These are phyloP conservation scores for Naematelia encephala DNA, from an alignment of 768 basidiomycete species.

Conservation along the genomic window DNA sequence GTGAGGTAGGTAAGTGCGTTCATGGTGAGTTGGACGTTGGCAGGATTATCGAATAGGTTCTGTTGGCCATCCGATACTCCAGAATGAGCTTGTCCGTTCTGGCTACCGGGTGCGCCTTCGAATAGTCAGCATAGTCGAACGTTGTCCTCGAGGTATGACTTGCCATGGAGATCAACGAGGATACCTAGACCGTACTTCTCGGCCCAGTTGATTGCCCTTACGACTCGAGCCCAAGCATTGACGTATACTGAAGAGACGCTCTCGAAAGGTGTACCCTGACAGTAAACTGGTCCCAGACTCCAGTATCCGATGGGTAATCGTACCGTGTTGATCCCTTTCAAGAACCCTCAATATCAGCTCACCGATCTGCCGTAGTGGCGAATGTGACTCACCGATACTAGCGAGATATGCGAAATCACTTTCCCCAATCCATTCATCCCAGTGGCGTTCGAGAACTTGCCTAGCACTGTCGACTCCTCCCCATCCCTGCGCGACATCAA, in stretches of 20 bases:
- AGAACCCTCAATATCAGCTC: too few species aligned
- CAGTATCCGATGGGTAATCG: conserved; percentile 45
- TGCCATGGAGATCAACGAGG: conserved; percentile 45
- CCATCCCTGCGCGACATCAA: conserved; percentile 68
- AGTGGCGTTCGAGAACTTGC: conserved; percentile 40
- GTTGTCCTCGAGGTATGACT: conserved; percentile 45
- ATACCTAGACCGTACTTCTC: conserved; percentile 42
- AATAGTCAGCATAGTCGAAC: conserved; percentile 10
- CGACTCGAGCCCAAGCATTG: conserved; percentile 43
- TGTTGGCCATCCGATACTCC: conserved; percentile 42
- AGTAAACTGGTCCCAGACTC: conserved; percentile 40
- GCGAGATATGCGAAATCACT: conserved; percentile 40
- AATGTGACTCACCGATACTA: conserved; percentile 33
- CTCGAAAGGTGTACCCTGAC: conserved; percentile 41
- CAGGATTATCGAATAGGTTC: conserved; percentile 52
- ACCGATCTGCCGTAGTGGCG: too few species aligned
- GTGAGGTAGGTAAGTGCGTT: conserved; percentile 53
- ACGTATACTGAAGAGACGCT: conserved; percentile 37
- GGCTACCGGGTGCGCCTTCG: conserved; percentile 40
- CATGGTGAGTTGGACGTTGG: conserved; percentile 53
- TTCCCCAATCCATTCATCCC: conserved; percentile 48
- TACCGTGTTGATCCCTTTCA: conserved; percentile 43
- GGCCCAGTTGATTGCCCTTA: conserved; percentile 46
- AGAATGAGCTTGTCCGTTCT: conserved; percentile 44
- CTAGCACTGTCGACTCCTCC: conserved; percentile 32